Evolutionary conservation across 768 basidiomycete species (phyloP), one percentile per base, ranked within the genome.

Genomic region (Mycena venus): DNA sequence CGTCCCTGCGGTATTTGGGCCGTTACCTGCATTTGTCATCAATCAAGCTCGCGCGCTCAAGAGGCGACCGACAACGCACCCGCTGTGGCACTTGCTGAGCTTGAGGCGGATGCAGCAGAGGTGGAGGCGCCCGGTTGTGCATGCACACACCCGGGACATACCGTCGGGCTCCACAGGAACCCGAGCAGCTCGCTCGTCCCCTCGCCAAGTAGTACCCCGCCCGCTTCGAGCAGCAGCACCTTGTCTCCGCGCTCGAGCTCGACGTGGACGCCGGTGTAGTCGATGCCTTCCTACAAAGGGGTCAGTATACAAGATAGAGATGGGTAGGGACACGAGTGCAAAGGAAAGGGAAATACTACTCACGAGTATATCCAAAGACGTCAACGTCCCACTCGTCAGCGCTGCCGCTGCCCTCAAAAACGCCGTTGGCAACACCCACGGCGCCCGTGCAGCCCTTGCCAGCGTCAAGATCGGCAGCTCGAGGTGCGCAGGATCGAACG

Each of bases 381-480:
- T 38, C 58, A 60, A 17, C 36, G 12, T 17, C 49, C 65, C 65
- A 2, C 47, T 21, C 31, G 51, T 23, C 34, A 74, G 21, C 15
- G 65, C 61, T 11, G 72, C 72, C 17, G 67, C 21, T 42, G 65
- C 68, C 15, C 75, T 51, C 44, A 60, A 70, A 29, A 77, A 74
- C 51, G 72, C 75, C 31, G 72, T 38, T 1, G 75, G 75, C n/a
- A 77, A 49, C 15, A 77, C 53, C 75, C 75, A 77, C 23, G 66
- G 34, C 17, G 72, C 72, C 21, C 56, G 31, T 14, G 65, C 69
- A 4, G 38, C 63, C 11, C 75, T 40, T 8, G 75, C 75, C 23
- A 77, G 75, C 23, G 75, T 77, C 51, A 77, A 31, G n/a, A 77
- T 72, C 15, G 75, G 75, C n/a, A 77, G 69, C 75, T 77, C 75